Conservation (phyloP, 306 rosid species). For the Crataegus laevigata region DNA sequence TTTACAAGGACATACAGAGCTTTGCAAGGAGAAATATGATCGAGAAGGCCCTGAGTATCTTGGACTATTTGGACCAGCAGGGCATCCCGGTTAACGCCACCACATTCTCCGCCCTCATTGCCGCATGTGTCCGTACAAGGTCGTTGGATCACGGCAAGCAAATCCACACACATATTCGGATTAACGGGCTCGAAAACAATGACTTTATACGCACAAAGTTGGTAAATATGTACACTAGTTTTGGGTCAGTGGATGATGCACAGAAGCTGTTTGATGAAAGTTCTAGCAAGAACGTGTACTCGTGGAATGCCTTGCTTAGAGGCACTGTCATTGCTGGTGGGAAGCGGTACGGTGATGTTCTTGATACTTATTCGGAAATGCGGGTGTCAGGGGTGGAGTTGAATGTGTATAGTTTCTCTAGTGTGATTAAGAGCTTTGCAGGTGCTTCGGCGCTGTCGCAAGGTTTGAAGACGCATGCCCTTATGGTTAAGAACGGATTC, state of each 20-base stretch:
- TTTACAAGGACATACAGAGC: slow-evolving; percentile 45
- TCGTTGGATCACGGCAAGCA: slow-evolving; percentile 33
- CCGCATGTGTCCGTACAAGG: slow-evolving; percentile 54
- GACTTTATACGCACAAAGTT: slow-evolving; percentile 47
- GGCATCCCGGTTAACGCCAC: slow-evolving; percentile 65
- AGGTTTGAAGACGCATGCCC: slow-evolving; percentile 60
- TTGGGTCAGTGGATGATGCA: slow-evolving; percentile 51
- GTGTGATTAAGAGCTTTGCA: slow-evolving; percentile 64
- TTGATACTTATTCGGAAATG: slow-evolving; percentile 42
- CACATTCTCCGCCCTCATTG: slow-evolving; percentile 53
- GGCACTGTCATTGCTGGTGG: slow-evolving; percentile 63
- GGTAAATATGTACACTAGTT: slow-evolving; percentile 50
- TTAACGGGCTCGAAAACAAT: slow-evolving; percentile 50
- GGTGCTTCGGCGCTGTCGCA: slow-evolving; percentile 61
- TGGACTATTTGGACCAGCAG: slow-evolving; percentile 59
- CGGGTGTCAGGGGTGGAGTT: slow-evolving; percentile 55
- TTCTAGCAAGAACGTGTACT: slow-evolving; percentile 41
- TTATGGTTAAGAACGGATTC: slow-evolving; percentile 70
- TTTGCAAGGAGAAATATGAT: slow-evolving; percentile 50
- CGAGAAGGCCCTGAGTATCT: slow-evolving; percentile 40
- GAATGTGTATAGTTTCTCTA: slow-evolving; percentile 69
- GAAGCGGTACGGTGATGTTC: slow-evolving; percentile 33
- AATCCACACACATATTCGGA: slow-evolving; percentile 42
- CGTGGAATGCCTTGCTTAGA: slow-evolving; percentile 74
- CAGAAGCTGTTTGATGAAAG: slow-evolving; percentile 40